A percentile compares a stretch with the other conserved stretches of the same genome.
phyloP scores from a whole-genome alignment of 1,284 basidiomycete genomes.

The Trichosporon faecale region DNA sequence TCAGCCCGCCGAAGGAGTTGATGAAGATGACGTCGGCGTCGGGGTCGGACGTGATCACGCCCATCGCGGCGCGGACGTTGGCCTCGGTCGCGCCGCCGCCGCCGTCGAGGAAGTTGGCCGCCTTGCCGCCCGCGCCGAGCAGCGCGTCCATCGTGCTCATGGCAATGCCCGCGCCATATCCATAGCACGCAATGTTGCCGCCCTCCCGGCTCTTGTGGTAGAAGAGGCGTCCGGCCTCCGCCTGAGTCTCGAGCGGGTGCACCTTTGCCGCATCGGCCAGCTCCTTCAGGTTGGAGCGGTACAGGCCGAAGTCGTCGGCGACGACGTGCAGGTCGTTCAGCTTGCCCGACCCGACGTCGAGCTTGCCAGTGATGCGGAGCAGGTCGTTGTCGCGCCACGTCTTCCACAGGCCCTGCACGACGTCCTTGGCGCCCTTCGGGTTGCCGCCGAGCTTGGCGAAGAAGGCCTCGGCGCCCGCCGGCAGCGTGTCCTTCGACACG shows the following conservation, averaged over 20 bases:
- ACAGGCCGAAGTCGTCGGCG: constrained; percentile 21
- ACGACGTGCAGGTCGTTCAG: constrained; percentile 13
- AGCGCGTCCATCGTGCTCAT: constrained; percentile 33
- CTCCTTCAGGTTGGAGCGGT: background rate
- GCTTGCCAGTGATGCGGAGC: constrained; percentile 18
- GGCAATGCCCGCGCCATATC: constrained; percentile 29
- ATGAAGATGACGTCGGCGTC: constrained; percentile 32
- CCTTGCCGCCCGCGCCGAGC: constrained; percentile 26
- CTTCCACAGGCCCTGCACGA: constrained; percentile 19
- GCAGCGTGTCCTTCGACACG: constrained; percentile 14
- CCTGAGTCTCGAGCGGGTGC: constrained; percentile 23
- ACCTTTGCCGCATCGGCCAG: constrained; percentile 6
- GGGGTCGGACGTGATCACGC: constrained; percentile 24
- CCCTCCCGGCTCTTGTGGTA: constrained; percentile 24
- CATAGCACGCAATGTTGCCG: constrained; percentile 27
- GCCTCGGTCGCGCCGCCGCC: constrained; percentile 34
- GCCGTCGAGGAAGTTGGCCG: constrained; percentile 36
- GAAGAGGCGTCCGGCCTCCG: constrained; percentile 22
- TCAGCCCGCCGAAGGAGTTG: constrained; percentile 35
- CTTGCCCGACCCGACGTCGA: constrained; percentile 13
- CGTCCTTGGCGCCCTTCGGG: constrained; percentile 5
- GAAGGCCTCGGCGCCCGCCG: constrained; percentile 16
- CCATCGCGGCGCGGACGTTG: constrained; percentile 31
- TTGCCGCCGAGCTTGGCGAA: constrained; percentile 16
- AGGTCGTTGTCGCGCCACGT: constrained; percentile 24